Base-by-base conservation (phyloP, 1,139 yeast genomes). In the Protomyces inouyei region DNA sequence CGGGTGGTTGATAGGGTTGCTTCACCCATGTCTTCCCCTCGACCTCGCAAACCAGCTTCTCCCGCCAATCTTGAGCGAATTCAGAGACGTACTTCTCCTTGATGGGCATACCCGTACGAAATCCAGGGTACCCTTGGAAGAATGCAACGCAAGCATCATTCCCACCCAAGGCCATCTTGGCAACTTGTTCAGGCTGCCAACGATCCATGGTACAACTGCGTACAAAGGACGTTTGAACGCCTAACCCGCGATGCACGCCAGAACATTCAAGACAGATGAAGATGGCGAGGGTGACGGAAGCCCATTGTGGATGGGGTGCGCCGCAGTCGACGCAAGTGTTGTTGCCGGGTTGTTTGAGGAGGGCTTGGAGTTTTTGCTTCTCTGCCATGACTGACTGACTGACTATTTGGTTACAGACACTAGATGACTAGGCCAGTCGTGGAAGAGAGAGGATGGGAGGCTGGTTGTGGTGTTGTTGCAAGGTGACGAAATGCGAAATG, bases 251-350 rank as follows among this genome's bases (percentile, higher is more conserved):
- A 53, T 56, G 63, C 21, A 61, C 64, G 45, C 67, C 67, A 23
- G 65, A 60, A 38, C 67, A 65, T 35, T 65, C 67, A 16, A 65
- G 61, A 52, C 67, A 65, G 45, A 93, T 81, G 76, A 92, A 86
- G 64, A 93, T 91, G 65, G 65, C 67, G 21, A 60, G 46, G 23
- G 61, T 64, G n/a, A 55, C 64, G 25, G 66, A 64, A 25, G 69
- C 70, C 98, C 98, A 93, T 64, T 96, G 96, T 36, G 98, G 98
- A 76, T 92, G 92, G 70, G 90, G 93, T 46, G 95, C 92, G 38
- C 82, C 83, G 77, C 98, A 93, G 76, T 93, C 98, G 76, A 92
- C 91, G 76, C 98, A 93, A 64, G 83, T 67, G 68, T 70, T 70
- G 68, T 69, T 70, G 52, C 67, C 71, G 25, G 67, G 64, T 16